Percentiles rank a stretch among this genome's conserved stretches.
phyloP scores from a whole-genome alignment of 2,329 filamentous ascomycete species.

The Sporothrix brasiliensis region DNA sequence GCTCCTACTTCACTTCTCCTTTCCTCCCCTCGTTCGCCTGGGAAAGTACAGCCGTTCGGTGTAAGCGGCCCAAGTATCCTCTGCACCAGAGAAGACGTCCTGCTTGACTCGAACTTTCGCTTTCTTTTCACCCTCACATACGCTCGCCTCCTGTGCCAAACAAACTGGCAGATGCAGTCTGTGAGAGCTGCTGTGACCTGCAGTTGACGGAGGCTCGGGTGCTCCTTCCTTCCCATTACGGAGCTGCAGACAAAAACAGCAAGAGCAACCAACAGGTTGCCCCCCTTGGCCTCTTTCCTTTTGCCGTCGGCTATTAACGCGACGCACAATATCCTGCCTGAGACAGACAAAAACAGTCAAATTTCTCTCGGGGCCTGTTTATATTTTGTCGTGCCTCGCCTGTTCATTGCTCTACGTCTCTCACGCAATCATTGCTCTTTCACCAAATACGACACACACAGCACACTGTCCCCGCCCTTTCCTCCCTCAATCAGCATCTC shows the following conservation, averaged over 20 bases:
- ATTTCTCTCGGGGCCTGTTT: neutral
- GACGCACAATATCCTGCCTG: neutral
- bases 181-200: neutral
- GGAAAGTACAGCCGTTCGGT: no score
- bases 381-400: neutral
- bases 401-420: neutral
- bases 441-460: neutral
- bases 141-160: neutral
- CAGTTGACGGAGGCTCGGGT: neutral
- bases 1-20: no score
- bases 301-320: constrained; percentile 10
- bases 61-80: no score
- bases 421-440: neutral
- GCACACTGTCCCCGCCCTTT: neutral
- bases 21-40: no score
- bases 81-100: no score
- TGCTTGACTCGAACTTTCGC: neutral
- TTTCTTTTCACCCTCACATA: neutral
- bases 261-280: constrained; percentile 10
- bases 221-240: constrained; percentile 20
- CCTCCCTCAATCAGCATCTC: neutral
- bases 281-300: constrained; percentile 19
- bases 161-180: neutral
- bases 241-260: constrained; percentile 16
- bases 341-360: neutral